Base-by-base conservation (phyloP, 345 rosid species). In the Citrus reticulata region DNA sequence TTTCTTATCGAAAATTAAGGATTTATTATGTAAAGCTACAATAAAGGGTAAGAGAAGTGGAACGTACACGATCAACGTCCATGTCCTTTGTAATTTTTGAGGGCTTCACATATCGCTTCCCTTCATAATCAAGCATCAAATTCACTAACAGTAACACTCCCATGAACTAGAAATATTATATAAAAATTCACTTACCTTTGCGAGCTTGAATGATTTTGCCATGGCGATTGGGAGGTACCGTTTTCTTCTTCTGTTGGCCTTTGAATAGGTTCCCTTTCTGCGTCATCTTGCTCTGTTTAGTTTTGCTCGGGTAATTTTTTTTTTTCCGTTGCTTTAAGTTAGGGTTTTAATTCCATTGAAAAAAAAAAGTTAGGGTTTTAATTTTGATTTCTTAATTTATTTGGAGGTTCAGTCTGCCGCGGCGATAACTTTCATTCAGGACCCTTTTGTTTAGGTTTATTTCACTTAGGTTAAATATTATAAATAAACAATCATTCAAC, bases 241-340 rank as follows among this genome's bases (percentile, higher is more conserved):
- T 37, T 80, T 95, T 93, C 89, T 79, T 89, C 88, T 91, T 93
- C 89, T 88, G 83, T 51, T 93, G 87, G 20, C 98, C 98, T 82
- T 95, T 95, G 91, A 93, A 95, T 20, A 85, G 92, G 77, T 80
- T 83, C 68, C 85, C 87, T 83, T 91, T 95, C 89, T 95, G 99
- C 81, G 98, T 92, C 99, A 95, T 95, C 91, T 20, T 19, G 25
- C 34, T 27, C 34, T 7, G 10, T 81, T 39, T 77, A 58, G 27
- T 22, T 66, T 13, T 35, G n/a, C 76, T 79, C 64, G 84, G 85
- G 85, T 5, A 1, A 1, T 74, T 72, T 74, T 17, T 11, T 2
- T 11, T 46, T 51, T 73, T 35, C 59, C 19, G 24, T 7, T 7
- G 40, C 40, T 65, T 16, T 4, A 7, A 14, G 19, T 34, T 65